Conservation (phyloP, 2,329 filamentous ascomycete species). For the Paecilomyces niveus region DNA sequence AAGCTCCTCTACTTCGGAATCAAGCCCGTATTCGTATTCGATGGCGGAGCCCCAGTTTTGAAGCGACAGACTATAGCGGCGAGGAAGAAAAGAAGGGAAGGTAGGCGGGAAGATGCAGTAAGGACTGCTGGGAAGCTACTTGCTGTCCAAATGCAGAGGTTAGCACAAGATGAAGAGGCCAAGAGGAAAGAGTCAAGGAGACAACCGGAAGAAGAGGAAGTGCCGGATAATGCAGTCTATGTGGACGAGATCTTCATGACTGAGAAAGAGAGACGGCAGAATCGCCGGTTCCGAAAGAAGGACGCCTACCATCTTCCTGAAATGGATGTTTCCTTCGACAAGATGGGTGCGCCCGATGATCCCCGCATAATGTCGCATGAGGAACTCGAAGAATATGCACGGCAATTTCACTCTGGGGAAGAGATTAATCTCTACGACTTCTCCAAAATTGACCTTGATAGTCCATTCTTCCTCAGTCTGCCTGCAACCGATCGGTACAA, state of each 20-base stretch:
- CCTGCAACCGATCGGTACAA: slow-evolving; percentile 91
- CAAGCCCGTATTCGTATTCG: slow-evolving; percentile 94
- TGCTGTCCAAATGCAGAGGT: slow-evolving; percentile 87
- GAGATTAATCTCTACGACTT: slow-evolving; percentile 90
- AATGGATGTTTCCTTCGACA: slow-evolving; percentile 66
- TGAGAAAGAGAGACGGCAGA: slow-evolving; percentile 64
- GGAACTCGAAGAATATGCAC: slow-evolving; percentile 87
- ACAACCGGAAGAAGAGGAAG: slow-evolving; percentile 48
- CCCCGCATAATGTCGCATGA: slow-evolving; percentile 94
- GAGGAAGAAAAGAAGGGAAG: slow-evolving; percentile 74
- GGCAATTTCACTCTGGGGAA: slow-evolving; percentile 85
- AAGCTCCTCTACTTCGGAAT: slow-evolving; percentile 96
- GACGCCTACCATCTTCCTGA: slow-evolving; percentile 95
- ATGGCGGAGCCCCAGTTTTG: slow-evolving; percentile 83
- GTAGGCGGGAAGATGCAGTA: slow-evolving; percentile 84
- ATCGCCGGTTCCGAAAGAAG: slow-evolving; percentile 76
- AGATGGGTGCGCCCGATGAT: slow-evolving; percentile 86
- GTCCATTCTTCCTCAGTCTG: slow-evolving; percentile 87
- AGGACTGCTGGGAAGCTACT: slow-evolving; percentile 85
- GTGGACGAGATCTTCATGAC: slow-evolving; percentile 84
- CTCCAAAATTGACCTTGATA: slow-evolving; percentile 96
- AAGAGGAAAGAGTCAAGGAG: slow-evolving; percentile 48
- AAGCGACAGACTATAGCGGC: slow-evolving; percentile 85
- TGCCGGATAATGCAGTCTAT: slow-evolving; percentile 74
- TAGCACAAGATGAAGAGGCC: slow-evolving; percentile 75